These are phyloP conservation scores for Ustilago loliicola DNA, from an alignment of 1,284 basidiomycete genomes.

Conservation along the genomic window DNA sequence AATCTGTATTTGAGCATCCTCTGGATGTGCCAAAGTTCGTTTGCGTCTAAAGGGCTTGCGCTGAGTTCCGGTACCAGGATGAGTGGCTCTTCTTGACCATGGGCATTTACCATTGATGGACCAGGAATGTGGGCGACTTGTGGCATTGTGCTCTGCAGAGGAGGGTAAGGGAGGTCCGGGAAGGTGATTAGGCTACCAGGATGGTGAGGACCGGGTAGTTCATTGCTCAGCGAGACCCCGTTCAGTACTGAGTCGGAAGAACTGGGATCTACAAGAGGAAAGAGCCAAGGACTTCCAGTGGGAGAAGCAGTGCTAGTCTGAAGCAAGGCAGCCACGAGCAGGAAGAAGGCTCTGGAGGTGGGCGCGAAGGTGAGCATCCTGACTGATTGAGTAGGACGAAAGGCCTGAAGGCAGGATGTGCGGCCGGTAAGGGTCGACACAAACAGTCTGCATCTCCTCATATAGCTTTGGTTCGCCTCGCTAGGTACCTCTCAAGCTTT, in stretches of 20 bases:
- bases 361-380: neutral
- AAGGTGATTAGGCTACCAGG: neutral
- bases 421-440: too few species aligned
- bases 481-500: too few species aligned
- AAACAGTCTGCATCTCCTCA: too few species aligned
- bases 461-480: too few species aligned
- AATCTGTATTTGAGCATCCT: slow-evolving; percentile 12
- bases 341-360: neutral
- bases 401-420: too few species aligned
- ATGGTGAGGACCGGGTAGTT: too few species aligned
- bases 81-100: neutral
- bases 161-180: neutral
- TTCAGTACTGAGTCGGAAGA: neutral
- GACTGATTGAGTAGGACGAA: too few species aligned
- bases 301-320: neutral
- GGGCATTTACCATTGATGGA: neutral
- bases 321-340: neutral
- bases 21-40: slow-evolving; percentile 7
- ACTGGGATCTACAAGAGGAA: neutral
- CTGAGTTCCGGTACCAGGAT: neutral
- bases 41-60: neutral
- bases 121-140: neutral
- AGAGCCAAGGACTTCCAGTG: neutral
- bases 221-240: neutral
- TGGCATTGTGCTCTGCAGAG: neutral